Evolutionary conservation across 2,329 filamentous ascomycete species (phyloP).

Genomic region (Xylariaceae sp.): DNA sequence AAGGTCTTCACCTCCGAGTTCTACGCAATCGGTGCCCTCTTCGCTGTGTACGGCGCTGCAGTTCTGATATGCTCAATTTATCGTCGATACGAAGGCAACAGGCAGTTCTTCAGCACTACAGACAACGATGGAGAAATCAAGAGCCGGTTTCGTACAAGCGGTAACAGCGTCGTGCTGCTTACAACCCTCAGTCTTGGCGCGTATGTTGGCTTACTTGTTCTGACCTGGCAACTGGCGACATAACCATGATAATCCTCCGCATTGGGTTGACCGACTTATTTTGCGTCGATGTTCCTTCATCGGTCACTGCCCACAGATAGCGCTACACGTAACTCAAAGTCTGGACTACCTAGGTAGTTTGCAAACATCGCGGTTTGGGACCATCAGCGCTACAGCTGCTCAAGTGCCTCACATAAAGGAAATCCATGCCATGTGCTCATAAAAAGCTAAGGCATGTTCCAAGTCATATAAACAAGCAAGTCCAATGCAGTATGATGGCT

Average conservation of each 20-base stretch:
- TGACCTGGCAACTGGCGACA: constrained; percentile 46
- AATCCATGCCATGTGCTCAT: no score
- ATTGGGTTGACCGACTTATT: no score
- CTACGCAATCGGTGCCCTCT: constrained; percentile 93
- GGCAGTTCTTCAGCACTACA: constrained; percentile 77
- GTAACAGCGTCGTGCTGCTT: constrained; percentile 58
- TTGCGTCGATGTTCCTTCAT: no score
- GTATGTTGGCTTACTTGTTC: constrained; percentile 53
- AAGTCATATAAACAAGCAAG: no score
- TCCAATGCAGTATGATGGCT: no score
- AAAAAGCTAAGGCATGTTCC: no score
- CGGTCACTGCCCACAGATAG: no score
- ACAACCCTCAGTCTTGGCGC: constrained; percentile 54
- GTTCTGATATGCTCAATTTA: constrained; percentile 81
- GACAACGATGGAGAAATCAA: constrained; percentile 40
- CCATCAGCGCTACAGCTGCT: no score
- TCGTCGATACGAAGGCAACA: constrained; percentile 84
- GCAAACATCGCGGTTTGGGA: no score
- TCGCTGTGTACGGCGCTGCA: constrained; percentile 84
- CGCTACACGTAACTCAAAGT: no score
- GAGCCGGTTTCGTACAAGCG: constrained; percentile 60
- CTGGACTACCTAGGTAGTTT: no score
- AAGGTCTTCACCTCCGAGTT: constrained; percentile 98
- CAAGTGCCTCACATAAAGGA: no score
- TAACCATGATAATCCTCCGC: constrained; percentile 3